Base-by-base conservation (phyloP, 768 basidiomycete species). In the Macrolepiota albuminosa region DNA sequence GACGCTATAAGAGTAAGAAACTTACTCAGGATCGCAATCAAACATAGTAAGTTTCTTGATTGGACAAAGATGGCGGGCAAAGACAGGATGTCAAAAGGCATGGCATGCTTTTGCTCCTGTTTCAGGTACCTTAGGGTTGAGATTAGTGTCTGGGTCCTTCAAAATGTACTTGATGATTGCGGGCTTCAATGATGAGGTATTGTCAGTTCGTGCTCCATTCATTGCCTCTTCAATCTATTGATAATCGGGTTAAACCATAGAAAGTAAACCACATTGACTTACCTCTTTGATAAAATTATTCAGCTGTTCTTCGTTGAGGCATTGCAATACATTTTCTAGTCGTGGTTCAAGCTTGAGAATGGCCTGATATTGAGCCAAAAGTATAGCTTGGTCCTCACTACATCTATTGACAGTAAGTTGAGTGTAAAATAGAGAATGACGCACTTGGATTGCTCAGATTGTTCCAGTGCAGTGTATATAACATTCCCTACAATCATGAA, bases 281-380 rank as follows among this genome's bases (percentile, higher is more conserved):
- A 48, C 29, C 13, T 48, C 7, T 29, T 48, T 31, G 16, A 48
- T 48, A 5, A 48, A 48, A 18, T 31, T 33, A 16, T 31, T 7
- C 1, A 49, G 48, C 13, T 33, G 18, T 42, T 10, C 3, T 40
- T 8, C 73, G 0, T 73, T 72, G 3, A 65, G 58, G 36, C 7
- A 26, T 16, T 31, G 29, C 2, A 49, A 8, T 3, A 47, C 26
- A 29, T 47, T 29, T 16, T 47, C 3, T 11, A 33, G n/a, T 4
- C 49, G 3, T n/a, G 9, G 49, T 18, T n/a, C 33, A 34, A 50
- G 16, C 4, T 50, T 50, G 0, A 50, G 18, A 1, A 50, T 50
- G 4, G 31, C 31, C 2, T 50, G 31, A 16, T 50, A 49, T 0
- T 49, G 16, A 13, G 42, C 21, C 21, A 21, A 21, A 21, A 43